Percentiles rank a stretch among this genome's conserved stretches.
Conservation (phyloP, 345 rosid genomes). For the Boechera stricta region DNA sequence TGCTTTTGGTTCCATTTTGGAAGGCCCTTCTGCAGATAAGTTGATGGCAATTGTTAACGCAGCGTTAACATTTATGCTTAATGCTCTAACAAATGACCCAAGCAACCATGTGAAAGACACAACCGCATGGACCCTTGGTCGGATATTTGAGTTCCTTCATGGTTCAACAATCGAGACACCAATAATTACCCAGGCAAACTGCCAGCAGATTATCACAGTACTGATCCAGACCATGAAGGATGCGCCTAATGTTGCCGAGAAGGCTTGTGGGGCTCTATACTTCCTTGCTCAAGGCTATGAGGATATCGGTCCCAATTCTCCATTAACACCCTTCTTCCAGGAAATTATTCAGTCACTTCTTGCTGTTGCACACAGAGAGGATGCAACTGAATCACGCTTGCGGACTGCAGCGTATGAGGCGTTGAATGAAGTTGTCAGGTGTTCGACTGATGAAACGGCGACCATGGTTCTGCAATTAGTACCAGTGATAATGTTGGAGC, state of each 20-base stretch:
- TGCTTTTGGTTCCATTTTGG: slow-evolving; percentile 75
- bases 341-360: slow-evolving; percentile 75
- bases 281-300: slow-evolving; percentile 79
- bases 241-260: slow-evolving; percentile 73
- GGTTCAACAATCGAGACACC: slow-evolving; percentile 69
- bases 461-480: slow-evolving; percentile 67
- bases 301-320: slow-evolving; percentile 58
- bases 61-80: slow-evolving; percentile 70
- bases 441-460: slow-evolving; percentile 72
- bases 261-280: slow-evolving; percentile 78
- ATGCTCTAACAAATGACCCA: slow-evolving; percentile 48
- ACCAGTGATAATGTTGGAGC: slow-evolving; percentile 71
- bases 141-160: slow-evolving; percentile 78
- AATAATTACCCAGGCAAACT: slow-evolving; percentile 67
- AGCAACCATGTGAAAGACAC: slow-evolving; percentile 54
- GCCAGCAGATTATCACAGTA: slow-evolving; percentile 80
- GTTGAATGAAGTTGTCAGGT: slow-evolving; percentile 73
- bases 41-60: slow-evolving; percentile 57
- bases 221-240: slow-evolving; percentile 76
- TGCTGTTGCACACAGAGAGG: slow-evolving; percentile 74
- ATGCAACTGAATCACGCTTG: slow-evolving; percentile 74
- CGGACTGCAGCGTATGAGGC: slow-evolving; percentile 80
- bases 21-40: slow-evolving; percentile 68
- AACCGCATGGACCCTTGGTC: slow-evolving; percentile 67
- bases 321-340: slow-evolving; percentile 72